Percentiles rank a stretch among this genome's conserved stretches.
Conservation (phyloP, 2,329 filamentous ascomycete species). For the Exutisphaerella laricina region DNA sequence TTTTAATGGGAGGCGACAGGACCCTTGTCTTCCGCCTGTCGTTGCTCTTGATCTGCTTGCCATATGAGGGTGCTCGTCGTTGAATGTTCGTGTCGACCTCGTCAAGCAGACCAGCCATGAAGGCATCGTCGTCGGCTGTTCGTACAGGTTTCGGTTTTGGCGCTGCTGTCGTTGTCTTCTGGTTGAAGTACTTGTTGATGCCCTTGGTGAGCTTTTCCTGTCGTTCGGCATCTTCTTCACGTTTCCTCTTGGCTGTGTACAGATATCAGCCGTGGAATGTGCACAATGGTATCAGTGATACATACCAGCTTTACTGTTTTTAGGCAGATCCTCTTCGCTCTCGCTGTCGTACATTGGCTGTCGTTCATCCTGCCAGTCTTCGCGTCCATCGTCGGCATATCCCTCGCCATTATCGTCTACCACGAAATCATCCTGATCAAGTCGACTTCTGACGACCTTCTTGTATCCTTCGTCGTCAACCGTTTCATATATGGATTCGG, state of each 20-base stretch:
- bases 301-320: conserved; percentile 54
- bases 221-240: conserved; percentile 78
- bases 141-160: conserved; percentile 64
- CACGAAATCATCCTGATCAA: conserved; percentile 95
- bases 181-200: conserved; percentile 92
- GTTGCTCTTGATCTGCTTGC: conserved; percentile 65
- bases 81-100: conserved; percentile 78
- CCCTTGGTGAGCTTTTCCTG: conserved; percentile 83
- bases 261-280: conserved; percentile 23
- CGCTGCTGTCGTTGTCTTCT: conserved; percentile 56
- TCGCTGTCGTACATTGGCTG: conserved; percentile 64
- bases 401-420: conserved; percentile 97
- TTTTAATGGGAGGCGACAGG: conserved; percentile 65
- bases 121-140: conserved; percentile 74
- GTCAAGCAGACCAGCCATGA: conserved; percentile 75
- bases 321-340: conserved; percentile 62
- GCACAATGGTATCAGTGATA: conserved; percentile 21
- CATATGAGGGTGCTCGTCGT: conserved; percentile 46
- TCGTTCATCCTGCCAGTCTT: conserved; percentile 78
- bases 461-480: conserved; percentile 97
- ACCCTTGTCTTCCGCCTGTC: conserved; percentile 73
- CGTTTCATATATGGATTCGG: conserved; percentile 83
- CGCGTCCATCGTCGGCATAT: conserved; percentile 91
- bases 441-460: conserved; percentile 80
- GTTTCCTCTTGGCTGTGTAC: conserved; percentile 69